These are phyloP conservation scores for Chaetomiaceae sp. DNA, from an alignment of 2,329 filamentous ascomycete genomes.

Conservation along the genomic window DNA sequence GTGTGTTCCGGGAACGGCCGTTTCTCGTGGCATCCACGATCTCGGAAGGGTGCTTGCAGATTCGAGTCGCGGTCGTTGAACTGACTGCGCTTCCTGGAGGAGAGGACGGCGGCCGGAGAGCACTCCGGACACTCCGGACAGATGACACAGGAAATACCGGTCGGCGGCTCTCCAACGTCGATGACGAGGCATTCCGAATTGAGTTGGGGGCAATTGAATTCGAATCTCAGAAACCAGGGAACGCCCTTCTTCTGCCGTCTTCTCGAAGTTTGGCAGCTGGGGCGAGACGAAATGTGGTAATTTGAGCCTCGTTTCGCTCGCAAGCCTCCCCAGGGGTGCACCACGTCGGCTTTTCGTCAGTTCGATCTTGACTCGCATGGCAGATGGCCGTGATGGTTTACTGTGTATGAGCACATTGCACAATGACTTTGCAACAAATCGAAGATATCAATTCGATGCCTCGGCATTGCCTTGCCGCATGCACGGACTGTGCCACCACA, in stretches of 20 bases:
- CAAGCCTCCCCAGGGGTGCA: not conserved
- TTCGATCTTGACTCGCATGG: too few relatives aligned
- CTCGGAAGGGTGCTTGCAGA: constrained; percentile 8
- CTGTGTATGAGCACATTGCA: too few relatives aligned
- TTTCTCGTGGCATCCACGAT: not conserved
- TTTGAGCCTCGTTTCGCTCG: not conserved
- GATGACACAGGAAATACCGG: too few relatives aligned
- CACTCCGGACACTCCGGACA: too few relatives aligned
- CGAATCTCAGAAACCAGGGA: too few relatives aligned
- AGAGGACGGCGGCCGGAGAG: too few relatives aligned
- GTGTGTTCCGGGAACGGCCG: constrained; percentile 2
- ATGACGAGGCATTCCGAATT: too few relatives aligned
- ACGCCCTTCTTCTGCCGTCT: not conserved
- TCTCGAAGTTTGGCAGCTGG: constrained; percentile 7
- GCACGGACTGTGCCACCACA: not conserved
- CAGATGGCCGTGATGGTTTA: not conserved
- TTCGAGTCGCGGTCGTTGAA: not conserved
- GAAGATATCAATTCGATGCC: not conserved
- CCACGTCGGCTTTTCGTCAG: too few relatives aligned
- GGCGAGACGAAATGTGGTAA: not conserved
- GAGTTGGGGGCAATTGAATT: too few relatives aligned
- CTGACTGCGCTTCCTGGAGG: too few relatives aligned
- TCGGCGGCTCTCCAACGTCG: too few relatives aligned
- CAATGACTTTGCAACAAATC: not conserved
- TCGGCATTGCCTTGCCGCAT: not conserved